A percentile compares a stretch with the other conserved stretches of the same genome.
phyloP scores from a whole-genome alignment of 441 rosid species.

The Brassica balearica region DNA sequence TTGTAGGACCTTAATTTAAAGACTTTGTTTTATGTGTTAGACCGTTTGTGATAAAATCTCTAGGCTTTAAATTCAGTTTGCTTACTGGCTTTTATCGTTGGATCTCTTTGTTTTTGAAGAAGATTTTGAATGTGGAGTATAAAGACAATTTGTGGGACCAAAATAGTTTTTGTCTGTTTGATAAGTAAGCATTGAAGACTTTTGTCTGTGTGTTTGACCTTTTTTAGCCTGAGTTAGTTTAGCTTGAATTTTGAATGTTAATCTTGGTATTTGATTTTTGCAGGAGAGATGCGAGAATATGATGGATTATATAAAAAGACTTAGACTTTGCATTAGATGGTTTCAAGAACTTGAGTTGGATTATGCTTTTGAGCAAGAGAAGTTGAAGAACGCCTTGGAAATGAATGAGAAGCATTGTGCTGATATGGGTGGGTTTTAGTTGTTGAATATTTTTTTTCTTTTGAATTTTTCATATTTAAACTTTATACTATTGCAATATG shows the following conservation, averaged over 20 bases:
- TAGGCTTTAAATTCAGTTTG: constrained; percentile 30
- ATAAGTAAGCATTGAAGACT: constrained; percentile 25
- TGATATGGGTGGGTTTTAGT: constrained; percentile 55
- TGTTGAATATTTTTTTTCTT: constrained; percentile 12
- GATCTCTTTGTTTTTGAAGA: constrained; percentile 34
- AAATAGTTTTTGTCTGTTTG: constrained; percentile 33
- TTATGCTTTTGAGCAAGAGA: constrained; percentile 69
- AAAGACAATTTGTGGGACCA: constrained; percentile 41
- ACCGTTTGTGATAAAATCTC: constrained; percentile 30
- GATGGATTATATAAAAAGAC: constrained; percentile 66
- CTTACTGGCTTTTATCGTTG: constrained; percentile 36
- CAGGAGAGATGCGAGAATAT: constrained; percentile 78
- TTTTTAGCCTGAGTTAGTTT: constrained; percentile 17
- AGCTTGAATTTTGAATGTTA: constrained; percentile 27
- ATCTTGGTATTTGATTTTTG: constrained; percentile 33
- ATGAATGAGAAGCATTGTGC: constrained; percentile 59
- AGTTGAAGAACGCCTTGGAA: constrained; percentile 56
- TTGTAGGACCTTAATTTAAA: constrained; percentile 36
- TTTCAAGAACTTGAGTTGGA: constrained; percentile 74
- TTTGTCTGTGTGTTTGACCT: constrained; percentile 29
- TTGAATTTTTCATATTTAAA: neutral
- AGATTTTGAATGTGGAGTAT: constrained; percentile 18
- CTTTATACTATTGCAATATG: constrained; percentile 14
- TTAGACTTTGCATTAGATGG: constrained; percentile 77
- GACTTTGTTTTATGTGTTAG: constrained; percentile 33